Evolutionary conservation across 2,329 filamentous ascomycete species (phyloP).

Genomic region (Aspergillus chevalieri): DNA sequence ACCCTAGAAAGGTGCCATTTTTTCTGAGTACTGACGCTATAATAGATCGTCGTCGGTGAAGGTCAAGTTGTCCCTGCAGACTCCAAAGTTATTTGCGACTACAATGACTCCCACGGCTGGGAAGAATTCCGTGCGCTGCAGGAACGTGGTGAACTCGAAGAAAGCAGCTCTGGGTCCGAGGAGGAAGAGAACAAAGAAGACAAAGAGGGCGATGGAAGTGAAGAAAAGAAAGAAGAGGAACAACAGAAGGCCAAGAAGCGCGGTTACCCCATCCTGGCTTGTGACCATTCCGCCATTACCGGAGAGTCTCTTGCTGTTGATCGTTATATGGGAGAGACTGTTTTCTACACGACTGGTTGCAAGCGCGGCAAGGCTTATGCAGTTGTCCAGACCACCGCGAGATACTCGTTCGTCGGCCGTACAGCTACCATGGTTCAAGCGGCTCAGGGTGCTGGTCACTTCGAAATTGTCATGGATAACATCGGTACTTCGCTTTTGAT

Average conservation of each 20-base stretch:
- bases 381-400: constrained; percentile 61
- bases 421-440: constrained; percentile 68
- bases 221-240: constrained; percentile 10
- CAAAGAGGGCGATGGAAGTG: constrained; percentile 9
- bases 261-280: constrained; percentile 61
- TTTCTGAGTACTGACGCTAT: constrained; percentile 10
- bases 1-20: neutral
- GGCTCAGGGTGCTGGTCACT: constrained; percentile 69
- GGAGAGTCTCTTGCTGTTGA: constrained; percentile 71
- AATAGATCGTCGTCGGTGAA: constrained; percentile 62
- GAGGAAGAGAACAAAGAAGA: constrained; percentile 37
- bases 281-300: constrained; percentile 74
- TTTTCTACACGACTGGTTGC: constrained; percentile 75
- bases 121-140: constrained; percentile 60
- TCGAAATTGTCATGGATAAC: constrained; percentile 77
- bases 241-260: constrained; percentile 30
- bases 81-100: constrained; percentile 65
- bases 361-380: constrained; percentile 73
- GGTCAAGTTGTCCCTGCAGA: constrained; percentile 66
- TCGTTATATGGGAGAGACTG: constrained; percentile 61
- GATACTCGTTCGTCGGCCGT: constrained; percentile 68
- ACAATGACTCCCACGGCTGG: constrained; percentile 61
- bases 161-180: constrained; percentile 43
- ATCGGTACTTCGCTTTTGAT: constrained; percentile 69
- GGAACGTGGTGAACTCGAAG: constrained; percentile 55